Evolutionary conservation across 2,329 filamentous ascomycete genomes (phyloP), one percentile per base, ranked within the genome.

Genomic region (Pseudogymnoascus sp.): DNA sequence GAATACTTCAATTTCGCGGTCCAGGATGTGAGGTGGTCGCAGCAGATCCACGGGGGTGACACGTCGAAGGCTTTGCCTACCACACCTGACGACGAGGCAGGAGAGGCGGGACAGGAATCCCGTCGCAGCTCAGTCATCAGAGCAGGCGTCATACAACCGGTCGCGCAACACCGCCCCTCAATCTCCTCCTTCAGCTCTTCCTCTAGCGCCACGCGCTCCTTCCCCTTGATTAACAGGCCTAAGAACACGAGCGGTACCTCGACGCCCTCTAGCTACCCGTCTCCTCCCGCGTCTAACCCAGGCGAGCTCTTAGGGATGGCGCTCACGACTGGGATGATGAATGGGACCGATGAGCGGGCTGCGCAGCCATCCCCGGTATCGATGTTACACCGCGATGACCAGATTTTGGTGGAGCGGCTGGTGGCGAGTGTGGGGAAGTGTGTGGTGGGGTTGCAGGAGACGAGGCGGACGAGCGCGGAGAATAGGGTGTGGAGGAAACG

Each of bases 401-500:
- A 84, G 69, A 76, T 80, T 42, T 75, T 87, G 2, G 82, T 88
- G 0, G 83, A 88, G 71, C 77, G 80, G 61, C 76, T 87, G 1
- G 82, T 88, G 23, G 84, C 80, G 1, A 82, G 80, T 66, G 75
- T 88, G 0, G 84, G 85, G 12, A 79, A 80, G 67, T 88, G 85
- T 64, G 83, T 88, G 1, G 72, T 87, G 7, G 83, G 80, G 31
- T 69, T 88, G 66, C 78, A 82, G 64, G 79, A 88, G 75, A 75
- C 79, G 61, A 78, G 83, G 67, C 76, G 77, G 67, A 76, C 82
- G 64, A 80, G 80, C 68, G 76, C 84, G 65, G 84, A 90, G 68
- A 82, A 81, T 60, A 80, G 86, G 62, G 79, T 88, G 64, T 86
- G 89, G 74, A 80, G 91, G 65, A 79, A 88, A 66, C 82, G 89